Evolutionary conservation across 768 basidiomycete species (phyloP).

Genomic region (Rhodotorula diobovata): DNA sequence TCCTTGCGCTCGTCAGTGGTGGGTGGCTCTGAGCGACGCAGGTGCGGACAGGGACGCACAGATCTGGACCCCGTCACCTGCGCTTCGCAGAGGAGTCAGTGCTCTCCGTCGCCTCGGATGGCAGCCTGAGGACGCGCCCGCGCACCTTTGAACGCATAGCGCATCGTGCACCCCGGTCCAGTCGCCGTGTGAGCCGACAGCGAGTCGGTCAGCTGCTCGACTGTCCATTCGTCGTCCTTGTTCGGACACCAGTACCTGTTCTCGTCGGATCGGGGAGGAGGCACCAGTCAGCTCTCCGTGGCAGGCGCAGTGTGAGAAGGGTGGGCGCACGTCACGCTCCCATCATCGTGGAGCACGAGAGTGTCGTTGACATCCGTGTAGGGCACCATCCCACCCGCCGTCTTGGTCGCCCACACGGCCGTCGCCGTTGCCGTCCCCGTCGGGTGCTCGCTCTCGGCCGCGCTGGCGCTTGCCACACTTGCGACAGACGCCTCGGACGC

Average conservation of each 20-base stretch:
- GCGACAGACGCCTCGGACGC: too few relatives aligned
- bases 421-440: background rate
- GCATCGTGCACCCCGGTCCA: constrained; percentile 10
- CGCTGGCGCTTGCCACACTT: too few relatives aligned
- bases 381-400: background rate
- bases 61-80: constrained; percentile 17
- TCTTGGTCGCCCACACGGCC: constrained; percentile 4
- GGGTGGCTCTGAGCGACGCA: too few relatives aligned
- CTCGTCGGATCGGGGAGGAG: rapidly evolving
- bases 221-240: constrained; percentile 3
- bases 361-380: background rate
- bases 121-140: too few relatives aligned
- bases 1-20: too few relatives aligned
- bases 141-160: constrained; percentile 12
- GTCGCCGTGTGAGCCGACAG: constrained; percentile 6
- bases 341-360: background rate
- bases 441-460: too few relatives aligned
- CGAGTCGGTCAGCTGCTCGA: background rate
- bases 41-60: background rate
- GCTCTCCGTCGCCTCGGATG: too few relatives aligned
- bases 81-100: too few relatives aligned
- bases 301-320: too few relatives aligned
- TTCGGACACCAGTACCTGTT: constrained; percentile 15
- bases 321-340: background rate
- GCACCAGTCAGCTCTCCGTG: too few relatives aligned